Evolutionary conservation across 2,329 filamentous ascomycete genomes (phyloP), one percentile per base, ranked within the genome.

Genomic region (Orbilia brochopaga): DNA sequence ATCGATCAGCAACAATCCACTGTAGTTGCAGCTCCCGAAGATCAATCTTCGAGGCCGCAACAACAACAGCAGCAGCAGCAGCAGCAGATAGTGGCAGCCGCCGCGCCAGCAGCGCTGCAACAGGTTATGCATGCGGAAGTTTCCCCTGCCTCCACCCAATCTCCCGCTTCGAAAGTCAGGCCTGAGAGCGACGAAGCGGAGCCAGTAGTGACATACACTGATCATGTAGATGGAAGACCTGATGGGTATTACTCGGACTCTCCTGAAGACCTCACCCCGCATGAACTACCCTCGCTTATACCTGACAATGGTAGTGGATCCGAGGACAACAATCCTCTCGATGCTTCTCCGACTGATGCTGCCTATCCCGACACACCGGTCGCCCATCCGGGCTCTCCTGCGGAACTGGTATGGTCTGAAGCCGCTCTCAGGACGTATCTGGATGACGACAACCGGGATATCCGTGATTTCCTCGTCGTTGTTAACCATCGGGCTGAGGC

Each of bases 401-500:
- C 83, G 15, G 84, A 85, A 19, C 84, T 88, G 24, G 86, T 87
- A 0, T 99, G 94, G 94, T 93, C 91, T 73, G 93, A 97, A 79
- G 84, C 87, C 63, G 90, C 87, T 76, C 85, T 99, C 27, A 87
- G 91, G 69, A 88, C 90, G 13, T 99, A 97, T 80, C 89, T 97
- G 77, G 93, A 97, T 75, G 91, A 94, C 75, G 87, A 91, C 72
- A 73, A 67, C n/a, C 88, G 88, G 35, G 91, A 96, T 74, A 91
- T 99, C 75, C 87, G 91, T 56, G 93, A 99, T 78, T 85, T 97
- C 78, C 84, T 97, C 57, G 85, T 92, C 40, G 90, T 99, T 72
- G 91, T 99, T 27, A 92, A 96, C 78, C 92, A 97, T 80, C 96
- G 92, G 79, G 90, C 87, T 13, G 90, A 92, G 69, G 87, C 95